Evolutionary conservation across 441 rosid genomes (phyloP).

Genomic region (Gossypium laxum): DNA sequence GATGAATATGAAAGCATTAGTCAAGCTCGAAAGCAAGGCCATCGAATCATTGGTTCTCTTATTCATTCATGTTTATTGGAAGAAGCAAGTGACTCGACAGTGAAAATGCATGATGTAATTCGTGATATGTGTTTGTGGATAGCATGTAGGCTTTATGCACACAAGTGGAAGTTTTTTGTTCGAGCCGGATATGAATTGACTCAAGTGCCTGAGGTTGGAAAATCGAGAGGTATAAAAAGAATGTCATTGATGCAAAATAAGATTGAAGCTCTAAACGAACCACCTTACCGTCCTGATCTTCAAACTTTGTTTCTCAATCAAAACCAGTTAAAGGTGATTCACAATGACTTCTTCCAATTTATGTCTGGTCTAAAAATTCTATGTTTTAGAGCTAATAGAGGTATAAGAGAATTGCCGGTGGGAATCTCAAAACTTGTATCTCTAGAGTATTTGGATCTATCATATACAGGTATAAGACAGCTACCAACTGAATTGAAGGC

Average conservation of each 20-base stretch:
- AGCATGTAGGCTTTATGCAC: background rate
- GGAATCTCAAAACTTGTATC: background rate
- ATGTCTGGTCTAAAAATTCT: conserved; percentile 3
- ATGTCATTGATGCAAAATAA: background rate
- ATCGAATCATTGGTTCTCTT: background rate
- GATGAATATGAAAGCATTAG: background rate
- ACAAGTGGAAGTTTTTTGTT: background rate
- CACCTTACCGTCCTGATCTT: background rate
- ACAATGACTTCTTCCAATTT: background rate
- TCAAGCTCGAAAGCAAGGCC: background rate
- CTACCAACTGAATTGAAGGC: background rate
- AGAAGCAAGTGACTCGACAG: background rate
- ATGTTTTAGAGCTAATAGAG: background rate
- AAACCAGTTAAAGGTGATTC: background rate
- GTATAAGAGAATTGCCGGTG: background rate
- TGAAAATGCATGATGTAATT: conserved; percentile 3
- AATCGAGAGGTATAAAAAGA: background rate
- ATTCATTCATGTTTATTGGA: background rate
- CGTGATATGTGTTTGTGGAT: conserved; percentile 5
- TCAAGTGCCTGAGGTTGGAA: background rate
- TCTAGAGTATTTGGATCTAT: background rate
- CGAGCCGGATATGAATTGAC: background rate
- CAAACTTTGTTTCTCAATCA: background rate
- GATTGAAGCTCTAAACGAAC: background rate
- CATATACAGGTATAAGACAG: background rate